Evolutionary conservation across 805 yeast species (phyloP), one percentile per base, ranked within the genome.

Genomic region (Pichia insulana): DNA sequence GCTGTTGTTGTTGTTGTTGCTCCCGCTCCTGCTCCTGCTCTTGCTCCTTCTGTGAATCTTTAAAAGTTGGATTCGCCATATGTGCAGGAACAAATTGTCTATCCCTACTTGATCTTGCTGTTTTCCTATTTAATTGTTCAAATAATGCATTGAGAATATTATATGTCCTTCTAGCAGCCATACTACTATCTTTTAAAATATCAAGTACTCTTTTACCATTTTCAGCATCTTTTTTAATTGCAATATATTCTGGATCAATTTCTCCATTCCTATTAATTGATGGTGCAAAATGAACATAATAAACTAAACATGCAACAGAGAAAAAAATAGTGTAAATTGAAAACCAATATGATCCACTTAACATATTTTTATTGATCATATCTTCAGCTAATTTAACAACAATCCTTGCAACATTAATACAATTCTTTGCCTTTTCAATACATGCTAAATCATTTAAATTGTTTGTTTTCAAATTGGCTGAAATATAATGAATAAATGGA

Each of bases 291-390:
- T 84, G 90, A 43, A 76, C 82, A 57, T 87, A 86, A 54, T 81
- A 85, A 15, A 85, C 83, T 52, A 87, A 67, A 55, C 95, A 83
- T 1, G 95, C 94, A 46, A 87, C 87, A 2, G 94, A 80, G 62
- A 85, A 86, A 58, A 87, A 88, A 5, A 88, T 81, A 0, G 96
- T 85, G 59, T 88, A 88, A 55, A 84, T 83, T 7, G 92, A 79
- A 56, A 86, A 88, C 95, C 96, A 87, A 56, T 88, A 89, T 2
- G 92, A 83, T 1, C 95, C 95, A 49, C 80, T 76, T 32, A 88
- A 65, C 59, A 85, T 69, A 44, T 80, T 71, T 48, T 78, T 76
- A 49, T 75, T 72, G 47, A 83, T 78, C 87, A 88, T 77, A 54
- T 82, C 87, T 51, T 83, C 78, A 0, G 95, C 87, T 43, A 86